phyloP scores from a whole-genome alignment of 2,329 filamentous ascomycete genomes.

The Aspergillus amoenus region DNA sequence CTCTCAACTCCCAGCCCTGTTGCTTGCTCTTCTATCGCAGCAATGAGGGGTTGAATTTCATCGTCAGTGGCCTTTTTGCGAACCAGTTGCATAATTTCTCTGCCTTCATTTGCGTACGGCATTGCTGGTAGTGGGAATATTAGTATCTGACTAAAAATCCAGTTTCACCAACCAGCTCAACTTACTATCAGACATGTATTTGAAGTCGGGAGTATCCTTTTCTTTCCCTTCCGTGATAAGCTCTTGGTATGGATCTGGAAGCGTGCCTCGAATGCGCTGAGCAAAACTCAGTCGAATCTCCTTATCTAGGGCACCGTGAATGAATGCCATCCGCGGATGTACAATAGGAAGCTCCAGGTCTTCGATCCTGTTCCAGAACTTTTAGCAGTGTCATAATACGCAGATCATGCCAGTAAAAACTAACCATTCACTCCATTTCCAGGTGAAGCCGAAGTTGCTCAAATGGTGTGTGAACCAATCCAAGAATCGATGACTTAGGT shows the following conservation, averaged over 20 bases:
- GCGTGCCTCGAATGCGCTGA: conserved; percentile 89
- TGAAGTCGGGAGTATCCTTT: conserved; percentile 94
- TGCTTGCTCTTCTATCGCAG: conserved; percentile 78
- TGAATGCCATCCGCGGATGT: conserved; percentile 90
- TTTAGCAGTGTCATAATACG: conserved; percentile 17
- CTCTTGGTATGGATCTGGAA: conserved; percentile 77
- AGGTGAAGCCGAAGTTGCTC: conserved; percentile 98
- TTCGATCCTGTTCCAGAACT: conserved; percentile 57
- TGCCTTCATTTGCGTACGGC: conserved; percentile 81
- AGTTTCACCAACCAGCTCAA: conserved; percentile 17
- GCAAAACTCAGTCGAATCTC: conserved; percentile 96
- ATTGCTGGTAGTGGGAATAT: conserved; percentile 53
- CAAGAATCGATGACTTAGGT: conserved; percentile 81
- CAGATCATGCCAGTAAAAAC: conserved; percentile 21
- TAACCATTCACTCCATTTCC: conserved; percentile 98
- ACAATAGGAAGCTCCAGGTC: conserved; percentile 75
- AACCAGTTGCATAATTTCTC: conserved; percentile 74
- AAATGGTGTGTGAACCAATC: conserved; percentile 98
- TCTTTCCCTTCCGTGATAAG: conserved; percentile 86
- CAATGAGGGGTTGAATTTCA: conserved; percentile 78
- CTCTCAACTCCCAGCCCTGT: conserved; percentile 67
- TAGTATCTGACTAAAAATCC: conserved; percentile 12
- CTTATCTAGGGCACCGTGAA: conserved; percentile 86
- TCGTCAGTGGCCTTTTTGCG: conserved; percentile 82
- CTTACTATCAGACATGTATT: conserved; percentile 75